phyloP scores from a whole-genome alignment of 2,329 filamentous ascomycete species.

The Diaporthe caulivora region DNA sequence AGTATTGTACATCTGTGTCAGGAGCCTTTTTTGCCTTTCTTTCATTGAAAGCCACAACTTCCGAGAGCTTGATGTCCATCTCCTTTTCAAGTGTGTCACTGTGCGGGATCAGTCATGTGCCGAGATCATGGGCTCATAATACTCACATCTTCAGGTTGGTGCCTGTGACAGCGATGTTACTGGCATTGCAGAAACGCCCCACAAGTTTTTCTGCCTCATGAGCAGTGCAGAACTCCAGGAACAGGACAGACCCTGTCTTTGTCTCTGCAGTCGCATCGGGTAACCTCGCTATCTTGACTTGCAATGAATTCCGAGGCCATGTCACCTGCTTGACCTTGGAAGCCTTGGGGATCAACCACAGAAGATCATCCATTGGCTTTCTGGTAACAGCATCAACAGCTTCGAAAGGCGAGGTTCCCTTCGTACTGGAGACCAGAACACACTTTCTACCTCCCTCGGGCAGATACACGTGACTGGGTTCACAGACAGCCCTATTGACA shows the following conservation, averaged over 20 bases:
- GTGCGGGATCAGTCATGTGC: conserved; percentile 8
- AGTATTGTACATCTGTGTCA: conserved; percentile 6
- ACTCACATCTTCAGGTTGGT: conserved; percentile 16
- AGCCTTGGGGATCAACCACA: conserved; percentile 32
- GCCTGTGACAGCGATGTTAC: neutral
- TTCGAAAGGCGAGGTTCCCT: neutral
- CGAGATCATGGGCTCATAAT: no score
- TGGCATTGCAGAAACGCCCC: neutral
- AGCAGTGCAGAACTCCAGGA: conserved; percentile 31
- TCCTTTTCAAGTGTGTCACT: neutral
- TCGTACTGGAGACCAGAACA: neutral
- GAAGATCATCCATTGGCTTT: conserved; percentile 10
- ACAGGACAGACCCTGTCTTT: conserved; percentile 5
- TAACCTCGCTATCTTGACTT: conserved; percentile 21
- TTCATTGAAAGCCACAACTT: neutral
- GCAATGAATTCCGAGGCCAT: neutral
- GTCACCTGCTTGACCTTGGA: conserved; percentile 4
- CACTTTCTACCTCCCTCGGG: neutral
- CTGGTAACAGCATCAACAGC: neutral
- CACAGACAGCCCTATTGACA: conserved; percentile 33
- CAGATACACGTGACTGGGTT: conserved; percentile 30
- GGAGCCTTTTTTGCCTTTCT: neutral
- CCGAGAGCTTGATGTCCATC: neutral
- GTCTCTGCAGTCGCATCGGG: neutral
- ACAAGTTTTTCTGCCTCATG: conserved; percentile 28